A percentile compares a stretch with the other conserved stretches of the same genome.
phyloP scores from a whole-genome alignment of 1,139 yeast species.

The Martiniozyma asiatica region DNA sequence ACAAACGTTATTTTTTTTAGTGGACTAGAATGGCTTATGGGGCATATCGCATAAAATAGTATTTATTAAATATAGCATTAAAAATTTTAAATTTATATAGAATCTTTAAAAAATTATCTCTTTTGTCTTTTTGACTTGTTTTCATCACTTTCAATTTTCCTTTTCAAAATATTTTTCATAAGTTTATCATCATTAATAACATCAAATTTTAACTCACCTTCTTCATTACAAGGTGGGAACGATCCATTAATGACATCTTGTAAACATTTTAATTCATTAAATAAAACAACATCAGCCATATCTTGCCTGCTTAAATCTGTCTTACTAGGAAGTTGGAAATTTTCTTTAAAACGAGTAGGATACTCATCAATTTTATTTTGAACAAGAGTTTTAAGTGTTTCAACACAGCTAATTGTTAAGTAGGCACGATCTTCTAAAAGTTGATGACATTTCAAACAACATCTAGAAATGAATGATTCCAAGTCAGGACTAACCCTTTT shows the following conservation, averaged over 20 bases:
- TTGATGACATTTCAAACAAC: constrained; percentile 36
- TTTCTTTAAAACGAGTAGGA: constrained; percentile 20
- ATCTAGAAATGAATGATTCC: constrained; percentile 29
- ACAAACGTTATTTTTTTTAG: constrained; percentile 72
- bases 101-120: constrained; percentile 1
- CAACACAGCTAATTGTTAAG: constrained; percentile 25
- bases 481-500: constrained; percentile 18
- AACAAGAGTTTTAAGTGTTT: constrained; percentile 26
- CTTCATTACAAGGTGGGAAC: constrained; percentile 12
- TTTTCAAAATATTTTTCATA: constrained; percentile 42
- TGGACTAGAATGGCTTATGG: constrained; percentile 56
- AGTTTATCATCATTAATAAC: constrained; percentile 48
- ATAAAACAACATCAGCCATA: constrained; percentile 44
- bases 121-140: constrained; percentile 14
- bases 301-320: too few relatives aligned
- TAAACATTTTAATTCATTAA: constrained; percentile 41
- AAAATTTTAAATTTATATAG: not conserved
- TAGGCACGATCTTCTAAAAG: constrained; percentile 30
- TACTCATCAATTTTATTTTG: constrained; percentile 29
- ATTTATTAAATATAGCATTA: not conserved
- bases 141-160: constrained; percentile 26
- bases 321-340: constrained; percentile 17
- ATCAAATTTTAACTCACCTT: constrained; percentile 15
- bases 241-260: constrained; percentile 9
- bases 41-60: constrained; percentile 26